Base-by-base conservation (phyloP, 805 yeast genomes). In the Cyberlindnera japonica region DNA sequence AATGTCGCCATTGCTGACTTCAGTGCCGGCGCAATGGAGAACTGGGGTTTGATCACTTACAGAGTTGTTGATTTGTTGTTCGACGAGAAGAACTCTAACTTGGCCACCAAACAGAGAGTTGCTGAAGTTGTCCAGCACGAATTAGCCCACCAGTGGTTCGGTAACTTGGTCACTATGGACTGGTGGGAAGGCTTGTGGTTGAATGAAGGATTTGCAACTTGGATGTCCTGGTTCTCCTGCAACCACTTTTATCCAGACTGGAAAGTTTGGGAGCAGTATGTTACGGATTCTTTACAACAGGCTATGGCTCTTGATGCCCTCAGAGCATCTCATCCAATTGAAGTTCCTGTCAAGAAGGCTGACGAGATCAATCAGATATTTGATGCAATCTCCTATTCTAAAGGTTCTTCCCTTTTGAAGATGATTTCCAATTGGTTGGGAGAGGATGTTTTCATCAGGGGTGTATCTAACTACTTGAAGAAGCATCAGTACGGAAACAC, bases 131-230 rank as follows among this genome's bases (percentile, higher is more conserved):
- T 85, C 33, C 86, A 82, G 67, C 95, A 85, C 67, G 95, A 85
- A 66, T 73, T 85, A 67, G 93, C 95, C 36, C 95, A 85, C 63
- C 95, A 85, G 68, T 85, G 95, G 95, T 85, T 85, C 55, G 95
- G 95, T 59, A 82, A 85, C 63, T 71, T 85, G 64, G 95, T 85
- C 45, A 85, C 95, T 40, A 85, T 85, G 95, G 90, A 84, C 57
- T 85, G 87, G 82, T 85, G 95, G 95, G 87, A 83, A 63, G 91
- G 87, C 50, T 73, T 85, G 55, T 85, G 93, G 91, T 74, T 85
- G 54, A 85, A 85, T 59, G 95, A 85, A 67, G 91, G 93, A 33
- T 86, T 85, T 53, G 95, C 95, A 35, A 85, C 95, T 39, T 85
- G 91, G 87, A 83, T 83, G 83, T 84, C 91, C 5, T 85, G 91